Base-by-base conservation (phyloP, 768 basidiomycete genomes). In the Leccinum disarticulatum region DNA sequence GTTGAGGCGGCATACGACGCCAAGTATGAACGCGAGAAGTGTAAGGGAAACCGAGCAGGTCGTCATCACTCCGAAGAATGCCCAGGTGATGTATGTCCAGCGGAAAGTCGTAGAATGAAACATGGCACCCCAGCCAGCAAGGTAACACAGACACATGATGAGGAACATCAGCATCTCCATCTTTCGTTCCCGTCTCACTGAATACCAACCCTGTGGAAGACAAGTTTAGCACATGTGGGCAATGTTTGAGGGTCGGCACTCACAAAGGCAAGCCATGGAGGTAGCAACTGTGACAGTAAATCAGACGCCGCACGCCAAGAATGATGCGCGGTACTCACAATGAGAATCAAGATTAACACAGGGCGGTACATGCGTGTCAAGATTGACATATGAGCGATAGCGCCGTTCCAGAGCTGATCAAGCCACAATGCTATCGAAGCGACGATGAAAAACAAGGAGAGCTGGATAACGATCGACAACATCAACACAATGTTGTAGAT, bases 391-490 rank as follows among this genome's bases (percentile, higher is more conserved):
- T 79, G 80, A 17, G 82, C 87, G 47, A 89, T 85, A 38, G 80
- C 75, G 35, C 87, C 86, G 66, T 87, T 86, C 71, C 81, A 83
- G 51, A 91, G 76, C 64, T 87, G 87, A 68, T 93, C 91, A 56
- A 92, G 72, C 90, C 90, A 92, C 31, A 92, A 77, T 11, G 82
- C 84, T 27, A 87, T 84, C 3, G 88, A 82, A 48, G 81, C 79
- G 31, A 82, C 77, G 73, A 92, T 84, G 76, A 92, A 93, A 79
- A 91, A 93, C 49, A 90, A 61, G 25, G 85, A 83, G n/a, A 93
- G 75, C 66, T 91, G 91, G 52, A 91, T 84, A 43, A 82, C 78
- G 64, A 89, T 88, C 6, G 88, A 90, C 57, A 91, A 74, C 15
- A 80, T 76, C 43, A 91, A 79, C 57, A 91, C 86, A 51, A 86